Conservation (phyloP, 1,139 yeast genomes). For the Citeromyces siamensis region DNA sequence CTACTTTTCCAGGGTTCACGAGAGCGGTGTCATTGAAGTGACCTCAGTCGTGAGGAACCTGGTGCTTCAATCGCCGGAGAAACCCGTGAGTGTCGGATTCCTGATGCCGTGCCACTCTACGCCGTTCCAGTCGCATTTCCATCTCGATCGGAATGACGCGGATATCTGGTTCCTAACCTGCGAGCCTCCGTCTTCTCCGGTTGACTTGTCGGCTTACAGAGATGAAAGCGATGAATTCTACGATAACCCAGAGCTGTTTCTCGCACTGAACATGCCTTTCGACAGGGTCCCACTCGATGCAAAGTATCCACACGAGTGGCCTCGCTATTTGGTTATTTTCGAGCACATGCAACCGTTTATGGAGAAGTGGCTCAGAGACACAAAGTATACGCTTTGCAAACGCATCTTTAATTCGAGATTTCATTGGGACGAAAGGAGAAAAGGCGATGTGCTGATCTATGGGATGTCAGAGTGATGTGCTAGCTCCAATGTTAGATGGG, state of each 20-base stretch:
- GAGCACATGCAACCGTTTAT: slow-evolving; percentile 42
- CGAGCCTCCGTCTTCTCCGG: slow-evolving; percentile 62
- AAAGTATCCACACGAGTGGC: slow-evolving; percentile 42
- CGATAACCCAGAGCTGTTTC: slow-evolving; percentile 44
- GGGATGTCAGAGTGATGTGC: no score
- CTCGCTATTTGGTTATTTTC: slow-evolving; percentile 59
- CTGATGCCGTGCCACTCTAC: slow-evolving; percentile 96
- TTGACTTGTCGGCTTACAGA: slow-evolving; percentile 32
- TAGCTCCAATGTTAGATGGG: no score
- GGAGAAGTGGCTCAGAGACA: slow-evolving; percentile 23
- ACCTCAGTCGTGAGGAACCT: slow-evolving; percentile 36
- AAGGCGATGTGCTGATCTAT: slow-evolving; percentile 67
- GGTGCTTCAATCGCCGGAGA: slow-evolving; percentile 11
- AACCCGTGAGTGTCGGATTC: slow-evolving; percentile 45
- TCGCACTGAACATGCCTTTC: slow-evolving; percentile 29
- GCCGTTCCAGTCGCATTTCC: slow-evolving; percentile 86
- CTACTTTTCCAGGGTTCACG: slow-evolving; percentile 52
- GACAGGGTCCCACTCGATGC: slow-evolving; percentile 5
- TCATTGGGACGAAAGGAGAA: slow-evolving; percentile 81
- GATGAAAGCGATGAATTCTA: slow-evolving; percentile 87
- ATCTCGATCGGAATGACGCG: slow-evolving; percentile 32
- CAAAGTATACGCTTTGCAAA: slow-evolving; percentile 32
- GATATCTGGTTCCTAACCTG: slow-evolving; percentile 74
- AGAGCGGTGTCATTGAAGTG: slow-evolving; percentile 73
- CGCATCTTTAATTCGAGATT: slow-evolving; percentile 67